Evolutionary conservation across 441 rosid species (phyloP), one percentile per base, ranked within the genome.

Genomic region (Brassica hybrid): DNA sequence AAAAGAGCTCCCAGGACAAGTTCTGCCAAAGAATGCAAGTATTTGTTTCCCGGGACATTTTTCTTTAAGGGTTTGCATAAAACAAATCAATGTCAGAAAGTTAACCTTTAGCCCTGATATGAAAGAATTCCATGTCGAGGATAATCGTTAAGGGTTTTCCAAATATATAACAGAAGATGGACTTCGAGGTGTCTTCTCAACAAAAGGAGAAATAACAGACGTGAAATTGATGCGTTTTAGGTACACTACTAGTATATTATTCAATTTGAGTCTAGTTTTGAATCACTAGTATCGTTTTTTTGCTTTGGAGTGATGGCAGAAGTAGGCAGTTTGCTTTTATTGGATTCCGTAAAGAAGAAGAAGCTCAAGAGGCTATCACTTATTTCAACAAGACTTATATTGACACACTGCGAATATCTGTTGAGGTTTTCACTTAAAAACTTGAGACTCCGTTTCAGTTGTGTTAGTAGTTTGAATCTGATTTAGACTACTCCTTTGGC

Each of bases 271-370:
- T 6, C 34, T 10, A 13, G 27, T 4, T 50, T 54, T 52, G 27
- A 63, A 19, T 69, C 21, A 21, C 60, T 19, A 23, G 18, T 4
- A 48, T 48, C 17, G 54, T 48, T 19, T 52, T 66, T 41, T 14
- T 10, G 27, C 1, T 43, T 69, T 81, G 41, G 62, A 94, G 98
- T 23, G 97, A 93, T 74, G 99, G 98, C 13, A 88, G 84, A 82
- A 93, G 87, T 72, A 87, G 98, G 81, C 97, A 90, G 63, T 91
- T 93, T 43, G 99, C 93, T 23, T 93, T 91, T 71, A 74, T 93
- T 59, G 99, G 98, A 13, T 94, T 87, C 34, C 98, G 96, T 9
- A 86, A 86, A 0, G 89, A 82, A 72, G 65, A 38, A 56, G 94
- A 93, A 82, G 98, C 98, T 9, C 84, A 84, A 78, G 94, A 90